Percentiles rank a stretch among this genome's conserved stretches.
phyloP scores from a whole-genome alignment of 192 early-diverging fungal species.

The Phycomyces nitens region DNA sequence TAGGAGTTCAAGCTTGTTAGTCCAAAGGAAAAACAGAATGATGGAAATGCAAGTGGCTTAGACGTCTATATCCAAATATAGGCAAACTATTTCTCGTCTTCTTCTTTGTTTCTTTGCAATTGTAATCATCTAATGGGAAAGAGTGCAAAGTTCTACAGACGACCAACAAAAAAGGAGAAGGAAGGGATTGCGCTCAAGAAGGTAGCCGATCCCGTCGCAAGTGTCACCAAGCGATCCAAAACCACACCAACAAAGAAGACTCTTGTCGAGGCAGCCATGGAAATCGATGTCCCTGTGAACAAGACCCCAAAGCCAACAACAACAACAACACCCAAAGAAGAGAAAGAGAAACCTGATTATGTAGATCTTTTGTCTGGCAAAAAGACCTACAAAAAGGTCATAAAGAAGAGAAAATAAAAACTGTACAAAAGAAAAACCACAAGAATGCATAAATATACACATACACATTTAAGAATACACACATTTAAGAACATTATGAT shows the following conservation, averaged over 20 bases:
- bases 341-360: slow-evolving; percentile 29
- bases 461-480: no score
- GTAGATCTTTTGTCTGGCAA: slow-evolving; percentile 33
- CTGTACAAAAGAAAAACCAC: no score
- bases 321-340: not conserved
- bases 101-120: no score
- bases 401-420: slow-evolving; percentile 14
- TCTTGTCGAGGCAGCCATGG: slow-evolving; percentile 3
- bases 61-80: no score
- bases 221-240: not conserved
- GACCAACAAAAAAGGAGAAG: slow-evolving; percentile 64
- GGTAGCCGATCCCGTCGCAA: slow-evolving; percentile 18
- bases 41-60: no score
- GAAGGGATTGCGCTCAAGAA: slow-evolving; percentile 41
- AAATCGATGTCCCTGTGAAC: not conserved
- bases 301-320: slow-evolving; percentile 3
- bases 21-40: no score
- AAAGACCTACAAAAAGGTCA: slow-evolving; percentile 28
- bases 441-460: no score
- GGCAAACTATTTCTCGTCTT: no score
- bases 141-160: slow-evolving; percentile 67
- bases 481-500: no score
- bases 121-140: slow-evolving; percentile 49
- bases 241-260: slow-evolving; percentile 6
- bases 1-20: no score